Base-by-base conservation (phyloP, 306 rosid genomes). In the Dalbergia cultrata region DNA sequence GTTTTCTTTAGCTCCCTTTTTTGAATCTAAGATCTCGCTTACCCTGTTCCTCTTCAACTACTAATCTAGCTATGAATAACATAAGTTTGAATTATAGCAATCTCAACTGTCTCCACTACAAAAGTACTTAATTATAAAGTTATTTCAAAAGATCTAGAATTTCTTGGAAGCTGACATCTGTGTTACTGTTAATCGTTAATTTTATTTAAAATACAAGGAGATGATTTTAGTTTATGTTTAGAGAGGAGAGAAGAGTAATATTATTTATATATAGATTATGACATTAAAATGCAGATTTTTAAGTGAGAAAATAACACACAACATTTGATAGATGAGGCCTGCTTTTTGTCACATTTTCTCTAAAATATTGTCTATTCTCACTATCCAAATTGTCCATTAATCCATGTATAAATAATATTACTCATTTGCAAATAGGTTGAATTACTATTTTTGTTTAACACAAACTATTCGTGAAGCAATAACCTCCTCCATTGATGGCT, bases 401-500 rank as follows among this genome's bases (percentile, higher is more conserved):
- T 37, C 41, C 5, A 37, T 37, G 7, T 37, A 37, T 37, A 37
- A 37, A 37, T 37, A 37, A 37, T 37, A 37, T 37, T 37, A 37
- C 41, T 37, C 41, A 7, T 37, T 37, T 16, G n/a, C 3, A 10
- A 31, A 2, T 60, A 21, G 66, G 8, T 60, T 26, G 26, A 22
- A 60, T 54, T 7, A n/a, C 26, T 54, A 11, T 54, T 4, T 54
- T 54, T 54, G n/a, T 54, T 54, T 17, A 54, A 60, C n/a, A 6
- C 39, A 5, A 22, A 26, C 39, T 60, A 26, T 26, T 11, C 66
- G 66, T 33, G 44, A 3, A 62, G 44, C 43, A 62, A 31, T 65
- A n/a, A n/a, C n/a, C 49, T 16, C 70, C 70, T 39, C 50, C 70
- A n/a, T 65, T 37, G 71, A 66, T 41, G 50, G 31, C 45, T 39